Conservation (phyloP, 2,329 filamentous ascomycete genomes). For the Venturia effusa region DNA sequence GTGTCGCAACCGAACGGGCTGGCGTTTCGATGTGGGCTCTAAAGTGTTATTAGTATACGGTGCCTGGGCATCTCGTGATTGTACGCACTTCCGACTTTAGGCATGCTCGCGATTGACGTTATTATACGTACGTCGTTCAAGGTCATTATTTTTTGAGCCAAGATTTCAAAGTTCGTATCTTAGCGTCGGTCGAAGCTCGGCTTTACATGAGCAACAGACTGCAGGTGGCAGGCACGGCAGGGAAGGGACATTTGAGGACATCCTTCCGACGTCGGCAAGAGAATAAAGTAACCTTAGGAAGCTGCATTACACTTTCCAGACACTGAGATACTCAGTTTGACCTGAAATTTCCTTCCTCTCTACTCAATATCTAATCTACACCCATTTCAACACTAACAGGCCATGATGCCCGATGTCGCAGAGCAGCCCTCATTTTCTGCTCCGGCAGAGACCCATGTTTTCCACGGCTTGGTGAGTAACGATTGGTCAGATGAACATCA, state of each 20-base stretch:
- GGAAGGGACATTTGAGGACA: not conserved
- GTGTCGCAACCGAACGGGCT: conserved; percentile 77
- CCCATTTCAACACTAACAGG: not conserved
- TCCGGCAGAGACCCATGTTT: conserved; percentile 28
- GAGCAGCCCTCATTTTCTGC: conserved; percentile 27
- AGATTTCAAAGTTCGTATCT: not conserved
- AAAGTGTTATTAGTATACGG: conserved; percentile 8
- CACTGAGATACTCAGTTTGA: too few species aligned
- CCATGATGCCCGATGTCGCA: conserved; percentile 21
- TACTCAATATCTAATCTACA: not conserved
- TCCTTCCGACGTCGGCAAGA: not conserved
- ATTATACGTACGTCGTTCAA: conserved; percentile 9
- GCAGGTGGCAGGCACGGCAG: not conserved
- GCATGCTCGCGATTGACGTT: conserved; percentile 16
- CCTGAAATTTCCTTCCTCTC: not conserved
- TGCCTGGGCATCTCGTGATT: too few species aligned
- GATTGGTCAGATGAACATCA: not conserved
- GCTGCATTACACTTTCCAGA: not conserved
- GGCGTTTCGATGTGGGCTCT: conserved; percentile 95
- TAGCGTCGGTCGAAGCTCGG: conserved; percentile 2
- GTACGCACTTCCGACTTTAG: conserved; percentile 33
- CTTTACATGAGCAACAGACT: too few species aligned
- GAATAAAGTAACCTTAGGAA: not conserved
- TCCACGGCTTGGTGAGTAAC: conserved; percentile 30
- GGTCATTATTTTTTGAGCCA: conserved; percentile 11